Base-by-base conservation (phyloP, 371 early-diverging fungal genomes). In the Catenaria anguillulae region DNA sequence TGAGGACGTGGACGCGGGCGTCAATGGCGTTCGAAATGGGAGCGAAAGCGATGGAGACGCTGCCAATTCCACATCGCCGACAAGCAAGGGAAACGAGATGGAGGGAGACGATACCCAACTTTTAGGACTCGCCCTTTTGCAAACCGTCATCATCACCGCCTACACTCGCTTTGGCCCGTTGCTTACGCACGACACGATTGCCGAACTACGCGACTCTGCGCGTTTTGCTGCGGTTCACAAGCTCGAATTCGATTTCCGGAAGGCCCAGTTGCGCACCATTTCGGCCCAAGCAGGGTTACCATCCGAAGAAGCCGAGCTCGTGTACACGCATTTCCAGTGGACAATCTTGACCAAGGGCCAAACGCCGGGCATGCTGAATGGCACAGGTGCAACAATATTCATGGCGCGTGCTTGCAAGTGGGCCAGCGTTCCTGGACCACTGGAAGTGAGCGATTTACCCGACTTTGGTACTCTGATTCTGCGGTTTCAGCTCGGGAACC, bases 41-140 rank as follows among this genome's bases (percentile, higher is more conserved):
- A 54, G 15, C 8, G 33, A 31, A 15, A 13, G 15, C 8, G 31
- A 54, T 5, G 54, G n/a, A n/a, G n/a, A n/a, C n/a, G n/a, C n/a
- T n/a, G n/a, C 48, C 48, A 46, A 46, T 46, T 46, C n/a, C n/a
- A n/a, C n/a, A n/a, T n/a, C n/a, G 43, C 43, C 43, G 43, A 43
- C 43, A 23, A 21, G 43, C 21, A 43, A 17, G 3, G 21, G 19
- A 0, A 5, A 4, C 21, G 43, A 43, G 4, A 23, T 2, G 5
- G 4, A 17, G 43, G n/a, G n/a, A n/a, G n/a, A n/a, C n/a, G n/a
- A n/a, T n/a, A n/a, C n/a, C n/a, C 52, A 8, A 31, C 52, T 26
- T 2, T 10, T 13, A 13, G 52, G 52, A 13, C 52, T 50, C 15
- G 52, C 52, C 29, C 52, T 50, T 8, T 31, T 50, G 15, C 52